phyloP scores from a whole-genome alignment of 768 basidiomycete species.

The Phaeotremella skinneri region DNA sequence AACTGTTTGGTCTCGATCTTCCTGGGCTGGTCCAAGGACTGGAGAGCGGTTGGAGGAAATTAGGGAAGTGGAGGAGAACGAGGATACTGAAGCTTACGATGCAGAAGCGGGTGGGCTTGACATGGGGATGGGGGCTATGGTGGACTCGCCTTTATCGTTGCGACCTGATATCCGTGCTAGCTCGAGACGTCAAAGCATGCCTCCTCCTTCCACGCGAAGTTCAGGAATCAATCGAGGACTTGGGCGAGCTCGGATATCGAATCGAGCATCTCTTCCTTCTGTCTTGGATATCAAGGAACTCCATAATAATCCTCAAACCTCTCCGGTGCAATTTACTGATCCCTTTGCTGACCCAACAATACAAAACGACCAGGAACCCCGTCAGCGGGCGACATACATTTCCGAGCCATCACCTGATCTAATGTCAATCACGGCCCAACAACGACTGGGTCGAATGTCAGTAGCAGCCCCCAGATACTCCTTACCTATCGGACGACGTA shows the following conservation, averaged over 20 bases:
- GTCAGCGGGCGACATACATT: background rate
- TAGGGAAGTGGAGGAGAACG: conserved; percentile 14
- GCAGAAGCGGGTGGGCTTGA: background rate
- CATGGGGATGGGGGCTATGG: too few species aligned
- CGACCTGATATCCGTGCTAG: background rate
- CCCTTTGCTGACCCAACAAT: conserved; percentile 16
- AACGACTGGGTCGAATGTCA: conserved; percentile 43
- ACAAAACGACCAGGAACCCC: background rate
- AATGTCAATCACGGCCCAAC: conserved; percentile 25
- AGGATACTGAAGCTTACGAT: background rate
- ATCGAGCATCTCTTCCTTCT: conserved; percentile 21
- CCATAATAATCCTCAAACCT: conserved; percentile 3
- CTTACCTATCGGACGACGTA: background rate
- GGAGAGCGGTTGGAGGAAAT: background rate
- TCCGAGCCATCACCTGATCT: conserved; percentile 5
- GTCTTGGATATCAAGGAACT: conserved; percentile 13
- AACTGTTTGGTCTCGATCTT: conserved; percentile 9
- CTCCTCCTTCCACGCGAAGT: too few species aligned
- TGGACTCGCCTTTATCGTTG: background rate
- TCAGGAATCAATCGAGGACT: too few species aligned
- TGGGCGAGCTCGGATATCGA: background rate
- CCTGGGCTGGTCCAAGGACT: background rate
- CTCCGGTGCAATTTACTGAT: background rate
- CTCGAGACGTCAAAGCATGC: background rate
- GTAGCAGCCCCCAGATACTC: conserved; percentile 36